Base-by-base conservation (phyloP, 177 flowering plant species). In the Vitis hybrid region DNA sequence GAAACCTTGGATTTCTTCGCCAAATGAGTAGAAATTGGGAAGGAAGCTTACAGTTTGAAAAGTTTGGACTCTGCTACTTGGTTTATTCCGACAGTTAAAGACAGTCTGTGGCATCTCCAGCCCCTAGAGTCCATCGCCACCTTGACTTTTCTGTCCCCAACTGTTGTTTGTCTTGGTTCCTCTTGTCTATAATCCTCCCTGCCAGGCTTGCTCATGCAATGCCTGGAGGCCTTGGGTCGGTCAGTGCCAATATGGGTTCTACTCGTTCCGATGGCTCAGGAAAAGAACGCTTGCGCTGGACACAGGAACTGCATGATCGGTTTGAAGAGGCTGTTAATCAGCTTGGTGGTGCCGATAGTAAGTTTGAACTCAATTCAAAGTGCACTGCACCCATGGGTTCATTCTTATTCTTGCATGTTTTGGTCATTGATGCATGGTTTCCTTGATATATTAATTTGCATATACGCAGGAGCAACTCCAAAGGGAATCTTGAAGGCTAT, bases 331-430 rank as follows among this genome's bases (percentile, higher is more conserved):
- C 97, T 0, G 91, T 92, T 53, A 82, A 78, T 61, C 83, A 81
- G 62, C 88, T 92, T 64, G 97, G 96, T 52, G 94, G 96, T 63
- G 87, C 93, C 22, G 93, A 89, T 59, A 80, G 93, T 89, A 82
- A 77, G 92, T 84, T 18, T 31, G 9, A n/a, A 13, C 4, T 12
- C 38, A 33, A 19, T 38, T 4, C 14, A 4, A 28, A 1, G 13
- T 22, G 8, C 15, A 24, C 7, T 14, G 15, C 7, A 24, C 53
- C 1, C 24, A n/a, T 31, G n/a, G 12, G 59, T 56, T 11, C 38
- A 9, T 61, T 38, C 19, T 3, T 18, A 14, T 55, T 67, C 31
- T 28, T 28, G 31, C 54, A 4, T 19, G 33, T 59, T 53, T 20
- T 24, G 24, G 0, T 2, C 18, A 44, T n/a, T 47, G 57, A 28